These are phyloP conservation scores for Corymbia maculata DNA, from an alignment of 345 rosid species.

Conservation along the genomic window DNA sequence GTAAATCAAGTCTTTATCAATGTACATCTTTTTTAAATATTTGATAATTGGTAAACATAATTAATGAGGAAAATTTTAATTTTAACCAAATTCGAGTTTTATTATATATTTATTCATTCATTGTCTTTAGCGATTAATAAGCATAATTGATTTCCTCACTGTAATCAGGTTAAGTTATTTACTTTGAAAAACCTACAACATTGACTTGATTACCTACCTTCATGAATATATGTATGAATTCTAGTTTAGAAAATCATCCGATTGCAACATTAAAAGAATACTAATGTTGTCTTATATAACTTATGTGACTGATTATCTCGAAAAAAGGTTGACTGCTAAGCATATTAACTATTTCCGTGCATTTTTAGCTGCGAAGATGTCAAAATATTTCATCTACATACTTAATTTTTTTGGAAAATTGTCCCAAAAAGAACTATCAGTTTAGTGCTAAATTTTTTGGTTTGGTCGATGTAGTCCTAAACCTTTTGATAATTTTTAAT, in stretches of 20 bases:
- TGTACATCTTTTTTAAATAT: not conserved
- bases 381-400: not conserved
- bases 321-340: not conserved
- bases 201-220: not conserved
- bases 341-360: not conserved
- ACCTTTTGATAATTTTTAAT: not conserved
- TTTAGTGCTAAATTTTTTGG: not conserved
- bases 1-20: not conserved
- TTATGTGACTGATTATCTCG: not conserved
- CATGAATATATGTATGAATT: not conserved
- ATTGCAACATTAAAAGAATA: not conserved
- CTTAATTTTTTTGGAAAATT: not conserved
- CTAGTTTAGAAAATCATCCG: not conserved
- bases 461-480: not conserved
- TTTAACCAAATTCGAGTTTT: not conserved
- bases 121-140: not conserved
- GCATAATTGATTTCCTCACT: not conserved
- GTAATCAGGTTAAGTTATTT: not conserved
- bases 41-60: not conserved
- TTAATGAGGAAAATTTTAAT: not conserved
- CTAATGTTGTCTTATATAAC: not conserved
- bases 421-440: fast-evolving
- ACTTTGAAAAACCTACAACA: not conserved
- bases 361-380: not conserved
- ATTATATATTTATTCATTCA: not conserved